phyloP scores from a whole-genome alignment of 495 filamentous ascomycete species.

The Lichina pygmaea region DNA sequence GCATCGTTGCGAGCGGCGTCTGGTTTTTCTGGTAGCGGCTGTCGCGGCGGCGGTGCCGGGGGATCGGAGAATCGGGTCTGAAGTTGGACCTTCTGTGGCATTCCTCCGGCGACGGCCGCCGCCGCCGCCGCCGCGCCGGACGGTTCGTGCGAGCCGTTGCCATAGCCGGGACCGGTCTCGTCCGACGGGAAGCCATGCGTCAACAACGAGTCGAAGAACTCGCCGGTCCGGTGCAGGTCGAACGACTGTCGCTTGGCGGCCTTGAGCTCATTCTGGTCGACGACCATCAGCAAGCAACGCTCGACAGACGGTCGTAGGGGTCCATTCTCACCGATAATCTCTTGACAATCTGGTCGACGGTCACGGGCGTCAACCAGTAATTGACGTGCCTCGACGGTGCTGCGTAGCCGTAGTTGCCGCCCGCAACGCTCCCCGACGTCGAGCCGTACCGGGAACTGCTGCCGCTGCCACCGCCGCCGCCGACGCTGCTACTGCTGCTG shows the following conservation, averaged over 20 bases:
- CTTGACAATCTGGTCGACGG: constrained; percentile 87
- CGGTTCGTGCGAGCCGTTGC: too few relatives aligned
- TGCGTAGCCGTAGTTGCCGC: constrained; percentile 28
- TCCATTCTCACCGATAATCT: constrained; percentile 48
- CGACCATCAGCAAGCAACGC: constrained; percentile 2
- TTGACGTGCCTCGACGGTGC: constrained; percentile 43
- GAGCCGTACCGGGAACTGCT: constrained; percentile 21
- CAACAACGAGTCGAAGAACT: constrained; percentile 52
- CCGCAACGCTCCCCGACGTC: constrained; percentile 22
- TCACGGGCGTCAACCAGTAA: constrained; percentile 67
- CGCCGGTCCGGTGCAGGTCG: constrained; percentile 54
- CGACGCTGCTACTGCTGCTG: constrained; percentile 42
- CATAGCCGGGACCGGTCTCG: constrained; percentile 11
- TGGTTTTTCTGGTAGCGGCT: constrained; percentile 74
- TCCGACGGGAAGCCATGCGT: constrained; percentile 31
- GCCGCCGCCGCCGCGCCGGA: too few relatives aligned
- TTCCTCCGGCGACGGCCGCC: too few relatives aligned
- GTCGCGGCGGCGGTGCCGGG: constrained; percentile 72
- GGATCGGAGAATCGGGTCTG: constrained; percentile 50
- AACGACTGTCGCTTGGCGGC: constrained; percentile 64
- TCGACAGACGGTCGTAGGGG: constrained; percentile 4
- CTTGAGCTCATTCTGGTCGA: constrained; percentile 52
- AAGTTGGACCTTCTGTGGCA: background rate
- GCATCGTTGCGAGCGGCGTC: constrained; percentile 27
- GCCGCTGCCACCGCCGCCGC: constrained; percentile 28